Base-by-base conservation (phyloP, 352 stramenopile species). In the Phytophthora colocasiae region DNA sequence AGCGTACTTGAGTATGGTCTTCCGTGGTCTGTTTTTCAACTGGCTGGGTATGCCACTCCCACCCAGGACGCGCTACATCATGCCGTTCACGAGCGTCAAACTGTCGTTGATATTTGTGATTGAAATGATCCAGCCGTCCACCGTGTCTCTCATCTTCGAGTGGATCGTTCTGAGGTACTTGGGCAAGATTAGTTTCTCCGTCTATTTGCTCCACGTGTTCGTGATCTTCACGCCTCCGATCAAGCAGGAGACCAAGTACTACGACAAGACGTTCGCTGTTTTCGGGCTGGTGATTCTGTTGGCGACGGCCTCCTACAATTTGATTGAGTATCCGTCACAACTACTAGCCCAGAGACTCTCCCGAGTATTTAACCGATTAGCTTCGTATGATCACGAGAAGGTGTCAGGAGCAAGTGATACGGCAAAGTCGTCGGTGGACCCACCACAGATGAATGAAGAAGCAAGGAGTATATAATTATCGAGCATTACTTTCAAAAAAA, bases 131-230 rank as follows among this genome's bases (percentile, higher is more conserved):
- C 34, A 56, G 19, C 67, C 63, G 19, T 73, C 63, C 2, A 46
- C 49, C 2, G n/a, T 80, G 1, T 65, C 63, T 8, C 22, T 32
- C 0, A 12, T 73, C 41, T 65, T 80, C 34, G 72, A 80, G 61
- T 80, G 59, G 63, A 40, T 50, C 10, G 17, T 69, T 5, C 32
- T 80, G 17, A 41, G 44, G 12, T 80, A 70, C 60, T 58, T 52
- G 6, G 72, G 72, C 46, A 77, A 80, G 54, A 63, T 80, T 40
- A 80, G 71, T 43, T 80, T 66, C 51, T 80, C 71, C 6, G 66
- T 76, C 26, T 80, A 80, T 17, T 15, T 80, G 53, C 47, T 77
- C 10, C 72, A 80, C 29, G 73, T 52, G 17, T 85, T 83, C 22
- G 74, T 86, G 49, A 46, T 71, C 26, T 53, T 38, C 31, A 58